Evolutionary conservation across 2,329 filamentous ascomycete genomes (phyloP).

Genomic region (Venturia aucupariae): DNA sequence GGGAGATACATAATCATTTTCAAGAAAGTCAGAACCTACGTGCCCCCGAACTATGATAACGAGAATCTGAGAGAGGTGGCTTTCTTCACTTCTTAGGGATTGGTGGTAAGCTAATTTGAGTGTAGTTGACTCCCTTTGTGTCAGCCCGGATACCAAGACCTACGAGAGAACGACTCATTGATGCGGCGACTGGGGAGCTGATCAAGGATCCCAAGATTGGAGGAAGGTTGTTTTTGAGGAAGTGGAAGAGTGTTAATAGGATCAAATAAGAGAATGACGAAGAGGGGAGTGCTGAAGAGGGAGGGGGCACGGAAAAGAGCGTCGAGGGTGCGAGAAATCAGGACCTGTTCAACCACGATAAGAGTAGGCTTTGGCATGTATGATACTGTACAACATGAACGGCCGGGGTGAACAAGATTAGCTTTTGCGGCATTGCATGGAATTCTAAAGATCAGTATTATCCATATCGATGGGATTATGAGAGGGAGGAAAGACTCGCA

Average conservation of each 20-base stretch:
- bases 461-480: no score
- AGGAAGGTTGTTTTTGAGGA: constrained; percentile 11
- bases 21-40: constrained; percentile 82
- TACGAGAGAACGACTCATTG: background rate
- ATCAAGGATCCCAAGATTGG: constrained; percentile 3
- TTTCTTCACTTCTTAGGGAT: constrained; percentile 14
- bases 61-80: background rate
- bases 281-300: background rate
- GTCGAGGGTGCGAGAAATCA: background rate
- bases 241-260: constrained; percentile 8
- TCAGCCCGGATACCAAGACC: constrained; percentile 42
- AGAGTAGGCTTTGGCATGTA: background rate
- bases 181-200: background rate
- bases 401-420: background rate
- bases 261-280: background rate
- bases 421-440: background rate
- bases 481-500: no score
- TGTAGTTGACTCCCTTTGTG: constrained; percentile 72
- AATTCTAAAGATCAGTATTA: background rate
- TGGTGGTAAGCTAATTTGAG: constrained; percentile 15
- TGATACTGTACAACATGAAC: background rate
- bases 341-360: background rate
- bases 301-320: background rate
- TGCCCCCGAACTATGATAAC: constrained; percentile 49
- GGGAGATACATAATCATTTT: constrained; percentile 81